phyloP scores from a whole-genome alignment of 306 rosid genomes.

The Ammopiptanthus mongolicus region DNA sequence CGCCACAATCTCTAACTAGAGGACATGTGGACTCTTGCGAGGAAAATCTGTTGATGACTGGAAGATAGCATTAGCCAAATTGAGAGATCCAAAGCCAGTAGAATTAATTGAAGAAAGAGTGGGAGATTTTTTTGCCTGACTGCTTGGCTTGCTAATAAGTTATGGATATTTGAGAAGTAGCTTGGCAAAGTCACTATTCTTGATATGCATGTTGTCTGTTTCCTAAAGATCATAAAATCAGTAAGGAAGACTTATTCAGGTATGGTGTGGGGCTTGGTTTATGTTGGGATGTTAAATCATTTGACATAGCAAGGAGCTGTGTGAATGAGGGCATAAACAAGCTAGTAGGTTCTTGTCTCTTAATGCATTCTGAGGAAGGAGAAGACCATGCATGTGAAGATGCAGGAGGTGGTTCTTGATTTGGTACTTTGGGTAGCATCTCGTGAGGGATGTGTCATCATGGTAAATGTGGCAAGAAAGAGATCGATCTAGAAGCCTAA shows the following conservation, averaged over 20 bases:
- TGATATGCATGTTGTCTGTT: neutral
- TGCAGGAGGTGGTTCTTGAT: constrained; percentile 8
- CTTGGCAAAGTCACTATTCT: neutral
- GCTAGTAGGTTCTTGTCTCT: neutral
- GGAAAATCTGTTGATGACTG: neutral
- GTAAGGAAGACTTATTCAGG: neutral
- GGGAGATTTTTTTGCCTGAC: neutral
- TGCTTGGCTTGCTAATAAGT: neutral
- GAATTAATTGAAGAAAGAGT: neutral
- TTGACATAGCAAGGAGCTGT: neutral
- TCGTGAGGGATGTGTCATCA: neutral
- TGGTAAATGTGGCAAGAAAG: neutral
- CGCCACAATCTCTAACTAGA: no score
- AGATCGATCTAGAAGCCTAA: no score
- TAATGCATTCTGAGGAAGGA: neutral
- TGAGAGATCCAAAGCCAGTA: neutral
- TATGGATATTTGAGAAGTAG: neutral
- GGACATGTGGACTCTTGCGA: neutral
- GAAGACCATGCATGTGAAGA: constrained; percentile 5
- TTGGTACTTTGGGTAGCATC: neutral
- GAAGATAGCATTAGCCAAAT: neutral
- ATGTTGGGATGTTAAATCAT: neutral
- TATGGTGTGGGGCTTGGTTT: neutral
- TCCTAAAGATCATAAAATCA: neutral
- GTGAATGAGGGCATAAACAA: constrained; percentile 6